These are phyloP conservation scores for Hanseniaspora nectarophila DNA, from an alignment of 805 yeast species.

Conservation along the genomic window DNA sequence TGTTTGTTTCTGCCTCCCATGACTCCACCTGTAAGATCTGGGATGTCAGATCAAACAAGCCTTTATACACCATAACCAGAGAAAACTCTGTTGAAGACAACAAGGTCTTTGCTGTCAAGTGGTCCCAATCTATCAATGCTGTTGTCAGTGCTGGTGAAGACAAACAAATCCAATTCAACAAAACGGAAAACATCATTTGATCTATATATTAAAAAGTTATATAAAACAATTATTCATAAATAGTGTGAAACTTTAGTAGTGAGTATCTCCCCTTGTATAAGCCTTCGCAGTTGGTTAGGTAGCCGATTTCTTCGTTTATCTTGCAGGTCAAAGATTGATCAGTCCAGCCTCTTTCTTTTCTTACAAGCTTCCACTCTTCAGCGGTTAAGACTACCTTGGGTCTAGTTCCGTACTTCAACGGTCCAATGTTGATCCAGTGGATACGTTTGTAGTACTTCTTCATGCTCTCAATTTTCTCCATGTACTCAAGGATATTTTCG, in stretches of 20 bases:
- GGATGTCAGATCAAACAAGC: slow-evolving; percentile 81
- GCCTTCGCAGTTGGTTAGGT: slow-evolving; percentile 52
- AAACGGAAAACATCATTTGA: slow-evolving; percentile 29
- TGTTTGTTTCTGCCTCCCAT: no score
- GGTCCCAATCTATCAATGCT: slow-evolving; percentile 63
- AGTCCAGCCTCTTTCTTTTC: slow-evolving; percentile 55
- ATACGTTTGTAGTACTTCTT: slow-evolving; percentile 32
- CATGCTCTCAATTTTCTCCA: slow-evolving; percentile 48
- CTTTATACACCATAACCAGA: slow-evolving; percentile 73
- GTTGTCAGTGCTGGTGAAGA: slow-evolving; percentile 90
- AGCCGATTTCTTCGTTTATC: slow-evolving; percentile 29
- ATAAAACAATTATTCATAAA: background rate
- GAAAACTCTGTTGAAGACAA: slow-evolving; percentile 40
- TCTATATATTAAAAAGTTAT: background rate
- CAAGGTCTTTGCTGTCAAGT: slow-evolving; percentile 76
- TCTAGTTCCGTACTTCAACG: slow-evolving; percentile 81
- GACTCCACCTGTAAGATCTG: slow-evolving; percentile 92
- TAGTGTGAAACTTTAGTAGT: slow-evolving; percentile 33
- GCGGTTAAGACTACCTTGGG: slow-evolving; percentile 61
- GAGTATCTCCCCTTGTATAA: slow-evolving; percentile 75
- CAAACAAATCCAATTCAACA: slow-evolving; percentile 78
- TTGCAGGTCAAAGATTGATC: slow-evolving; percentile 26
- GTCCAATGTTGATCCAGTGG: slow-evolving; percentile 84
- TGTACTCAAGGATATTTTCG: slow-evolving; percentile 64
- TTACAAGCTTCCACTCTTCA: slow-evolving; percentile 51